A percentile compares a stretch with the other conserved stretches of the same genome.
phyloP scores from a whole-genome alignment of 345 rosid genomes.

The Hibiscus tridactylites region DNA sequence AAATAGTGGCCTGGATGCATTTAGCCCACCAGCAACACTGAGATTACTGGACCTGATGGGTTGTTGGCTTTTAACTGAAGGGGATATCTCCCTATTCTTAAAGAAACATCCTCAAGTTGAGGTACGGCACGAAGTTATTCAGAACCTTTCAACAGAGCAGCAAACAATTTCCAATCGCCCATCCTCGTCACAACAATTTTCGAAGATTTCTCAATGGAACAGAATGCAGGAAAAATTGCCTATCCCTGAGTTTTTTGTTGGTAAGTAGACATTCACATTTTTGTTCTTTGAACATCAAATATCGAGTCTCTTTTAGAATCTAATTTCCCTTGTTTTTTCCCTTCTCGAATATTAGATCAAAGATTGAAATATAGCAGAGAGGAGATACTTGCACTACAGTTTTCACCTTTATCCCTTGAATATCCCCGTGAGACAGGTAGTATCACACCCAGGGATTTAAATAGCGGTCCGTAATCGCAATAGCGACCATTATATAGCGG shows the following conservation, averaged over 20 bases:
- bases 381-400: conserved; percentile 48
- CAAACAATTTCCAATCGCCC: conserved; percentile 16
- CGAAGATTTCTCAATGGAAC: conserved; percentile 13
- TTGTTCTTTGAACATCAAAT: not conserved
- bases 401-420: conserved; percentile 29
- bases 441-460: not conserved
- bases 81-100: conserved; percentile 36
- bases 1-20: conserved; percentile 43
- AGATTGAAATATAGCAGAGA: conserved; percentile 65
- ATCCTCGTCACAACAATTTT: conserved; percentile 19
- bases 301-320: not conserved
- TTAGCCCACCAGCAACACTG: conserved; percentile 44
- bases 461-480: no score
- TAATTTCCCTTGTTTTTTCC: not conserved
- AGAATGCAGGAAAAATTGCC: conserved; percentile 17
- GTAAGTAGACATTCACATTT: conserved; percentile 12
- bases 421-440: not conserved
- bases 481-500: no score
- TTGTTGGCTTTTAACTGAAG: conserved; percentile 78
- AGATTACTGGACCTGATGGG: conserved; percentile 65
- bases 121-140: conserved; percentile 45
- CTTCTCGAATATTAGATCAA: conserved; percentile 43
- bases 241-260: conserved; percentile 31
- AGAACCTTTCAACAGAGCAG: conserved; percentile 17
- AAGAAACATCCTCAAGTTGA: conserved; percentile 44